Evolutionary conservation across 2,329 filamentous ascomycete genomes (phyloP).

Genomic region (Stagonosporopsis chrysanthemi): DNA sequence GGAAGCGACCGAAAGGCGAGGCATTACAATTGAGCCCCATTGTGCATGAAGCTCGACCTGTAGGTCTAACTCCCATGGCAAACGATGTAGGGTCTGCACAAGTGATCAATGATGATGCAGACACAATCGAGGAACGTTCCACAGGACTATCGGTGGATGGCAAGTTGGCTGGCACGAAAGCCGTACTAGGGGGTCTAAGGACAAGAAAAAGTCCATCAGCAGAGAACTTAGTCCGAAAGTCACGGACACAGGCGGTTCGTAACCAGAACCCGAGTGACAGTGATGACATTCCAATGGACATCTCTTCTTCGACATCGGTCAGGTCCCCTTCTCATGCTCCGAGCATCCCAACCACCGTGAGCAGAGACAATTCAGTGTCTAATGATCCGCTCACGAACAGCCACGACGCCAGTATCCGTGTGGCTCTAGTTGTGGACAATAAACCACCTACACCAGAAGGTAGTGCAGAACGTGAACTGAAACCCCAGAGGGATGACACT

Average conservation of each 20-base stretch:
- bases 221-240: too few species aligned
- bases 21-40: too few species aligned
- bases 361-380: not conserved
- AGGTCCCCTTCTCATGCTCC: too few species aligned
- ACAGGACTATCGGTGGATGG: too few species aligned
- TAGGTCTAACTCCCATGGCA: too few species aligned
- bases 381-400: not conserved
- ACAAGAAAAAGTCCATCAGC: not conserved
- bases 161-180: too few species aligned
- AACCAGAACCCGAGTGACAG: not conserved
- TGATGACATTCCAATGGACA: not conserved
- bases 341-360: not conserved
- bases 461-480: not conserved
- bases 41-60: too few species aligned
- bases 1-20: too few species aligned
- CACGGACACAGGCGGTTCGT: not conserved
- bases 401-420: not conserved
- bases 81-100: too few species aligned
- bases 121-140: too few species aligned
- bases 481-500: not conserved
- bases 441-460: not conserved
- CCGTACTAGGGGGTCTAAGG: too few species aligned
- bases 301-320: not conserved
- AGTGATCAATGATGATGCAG: too few species aligned
- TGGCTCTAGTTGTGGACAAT: not conserved